Base-by-base conservation (phyloP, 257 asterid species). In the Vinca minor region DNA sequence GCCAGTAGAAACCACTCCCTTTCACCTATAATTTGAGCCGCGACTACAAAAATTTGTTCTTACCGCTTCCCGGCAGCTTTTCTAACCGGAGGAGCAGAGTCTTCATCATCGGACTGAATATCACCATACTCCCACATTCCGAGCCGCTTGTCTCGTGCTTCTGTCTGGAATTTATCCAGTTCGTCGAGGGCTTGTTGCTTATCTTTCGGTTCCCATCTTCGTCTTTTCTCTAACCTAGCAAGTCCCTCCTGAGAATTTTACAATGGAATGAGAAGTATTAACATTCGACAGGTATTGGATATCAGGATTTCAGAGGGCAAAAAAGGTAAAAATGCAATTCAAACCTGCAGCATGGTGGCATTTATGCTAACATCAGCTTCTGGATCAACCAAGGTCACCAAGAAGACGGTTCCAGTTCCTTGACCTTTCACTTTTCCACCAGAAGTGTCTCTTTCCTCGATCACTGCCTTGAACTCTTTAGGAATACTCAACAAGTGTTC, bases 51-150 rank as follows among this genome's bases (percentile, higher is more conserved):
- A 36, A 11, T 29, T 28, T 50, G 39, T 59, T n/a, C 71, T 83
- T 79, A 91, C 71, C 86, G 84, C 83, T 86, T 91, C 34, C 96
- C 98, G 2, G 93, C 94, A 64, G 89, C 80, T 78, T 81, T 87
- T 81, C 89, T 78, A 0, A 64, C 73, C 0, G 95, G 80, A 47
- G 91, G 87, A 26, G 58, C 88, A 12, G 61, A 8, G 21, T 93
- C 99, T 72, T 93, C 99, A 1, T 93, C 99, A 23, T 93, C 99
- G 0, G 99, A 93, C 68, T 87, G 86, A 34, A 93, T 80, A 73
- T 93, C 96, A 11, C 99, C 99, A 3, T 89, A 93, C 77, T 93
- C 97, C 99, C 99, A 93, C 97, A 93, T 93, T 3, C 90, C 91
- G 0, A 69, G 81, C 21, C 97, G 82, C 77, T 80, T 75, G 44